Conservation (phyloP, 2,329 filamentous ascomycete species). For the Ceratocystis cubensis region DNA sequence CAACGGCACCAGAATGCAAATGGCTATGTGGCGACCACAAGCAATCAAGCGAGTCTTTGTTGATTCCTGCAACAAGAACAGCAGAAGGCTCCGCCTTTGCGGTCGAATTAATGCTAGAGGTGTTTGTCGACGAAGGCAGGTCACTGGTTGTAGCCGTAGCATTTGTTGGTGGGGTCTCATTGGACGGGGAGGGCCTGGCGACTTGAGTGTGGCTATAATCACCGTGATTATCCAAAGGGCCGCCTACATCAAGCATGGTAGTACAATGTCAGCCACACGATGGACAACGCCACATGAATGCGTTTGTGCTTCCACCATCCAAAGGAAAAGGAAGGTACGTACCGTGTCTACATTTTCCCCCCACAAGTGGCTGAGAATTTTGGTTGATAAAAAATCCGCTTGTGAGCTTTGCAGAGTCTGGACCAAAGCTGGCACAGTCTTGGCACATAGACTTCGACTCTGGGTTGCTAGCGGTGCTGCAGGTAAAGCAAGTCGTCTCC, state of each 20-base stretch:
- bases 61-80: slow-evolving; percentile 15
- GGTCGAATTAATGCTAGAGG: neutral
- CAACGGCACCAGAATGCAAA: slow-evolving; percentile 13
- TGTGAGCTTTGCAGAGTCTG: slow-evolving; percentile 3
- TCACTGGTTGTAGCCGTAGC: neutral
- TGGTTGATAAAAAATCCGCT: slow-evolving; percentile 17
- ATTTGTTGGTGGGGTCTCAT: neutral
- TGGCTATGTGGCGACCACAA: slow-evolving; percentile 20
- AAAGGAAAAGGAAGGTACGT: neutral
- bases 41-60: slow-evolving; percentile 21
- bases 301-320: neutral
- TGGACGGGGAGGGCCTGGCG: neutral
- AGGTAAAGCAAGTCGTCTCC: slow-evolving; percentile 9
- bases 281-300: neutral
- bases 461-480: neutral
- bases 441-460: slow-evolving; percentile 7
- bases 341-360: slow-evolving; percentile 20
- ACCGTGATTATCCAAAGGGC: slow-evolving; percentile 10
- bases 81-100: neutral
- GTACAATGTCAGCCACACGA: slow-evolving; percentile 7
- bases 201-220: neutral
- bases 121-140: neutral
- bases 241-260: neutral
- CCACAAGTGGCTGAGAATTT: slow-evolving; percentile 6
- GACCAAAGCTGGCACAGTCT: slow-evolving; percentile 12